phyloP scores from a whole-genome alignment of 805 yeast genomes.

The Candida piceae region DNA sequence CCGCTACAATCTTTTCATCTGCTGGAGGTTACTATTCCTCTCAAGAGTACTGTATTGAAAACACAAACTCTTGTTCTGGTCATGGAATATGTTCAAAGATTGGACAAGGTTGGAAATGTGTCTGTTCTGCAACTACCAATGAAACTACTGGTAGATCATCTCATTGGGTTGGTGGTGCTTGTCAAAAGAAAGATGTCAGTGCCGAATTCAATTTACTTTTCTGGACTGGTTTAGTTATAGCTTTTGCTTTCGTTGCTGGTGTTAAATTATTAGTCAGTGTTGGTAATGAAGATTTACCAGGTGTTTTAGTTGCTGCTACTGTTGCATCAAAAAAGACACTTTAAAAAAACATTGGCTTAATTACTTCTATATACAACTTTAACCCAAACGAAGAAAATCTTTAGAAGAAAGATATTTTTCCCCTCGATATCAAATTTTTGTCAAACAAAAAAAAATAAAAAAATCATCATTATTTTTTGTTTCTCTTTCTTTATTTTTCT shows the following conservation, averaged over 20 bases:
- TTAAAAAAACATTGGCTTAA: too few relatives aligned
- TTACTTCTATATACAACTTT: too few relatives aligned
- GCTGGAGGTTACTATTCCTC: constrained; percentile 33
- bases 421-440: too few relatives aligned
- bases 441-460: too few relatives aligned
- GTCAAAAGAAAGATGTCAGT: constrained; percentile 64
- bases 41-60: constrained; percentile 42
- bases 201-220: constrained; percentile 62
- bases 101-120: constrained; percentile 45
- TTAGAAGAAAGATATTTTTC: too few relatives aligned
- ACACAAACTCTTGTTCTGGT: constrained; percentile 45
- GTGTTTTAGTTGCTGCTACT: constrained; percentile 60
- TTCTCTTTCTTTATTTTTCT: too few relatives aligned
- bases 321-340: constrained; percentile 34
- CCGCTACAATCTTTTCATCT: constrained; percentile 8
- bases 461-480: too few relatives aligned
- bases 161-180: constrained; percentile 53
- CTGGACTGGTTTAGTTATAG: constrained; percentile 55
- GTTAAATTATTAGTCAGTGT: constrained; percentile 46
- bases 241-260: constrained; percentile 43
- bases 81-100: constrained; percentile 47
- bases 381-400: too few relatives aligned
- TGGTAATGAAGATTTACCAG: constrained; percentile 63
- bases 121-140: constrained; percentile 41
- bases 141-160: constrained; percentile 41